These are phyloP conservation scores for Discostella stelligera DNA, from an alignment of 352 stramenopile genomes.

Conservation along the genomic window DNA sequence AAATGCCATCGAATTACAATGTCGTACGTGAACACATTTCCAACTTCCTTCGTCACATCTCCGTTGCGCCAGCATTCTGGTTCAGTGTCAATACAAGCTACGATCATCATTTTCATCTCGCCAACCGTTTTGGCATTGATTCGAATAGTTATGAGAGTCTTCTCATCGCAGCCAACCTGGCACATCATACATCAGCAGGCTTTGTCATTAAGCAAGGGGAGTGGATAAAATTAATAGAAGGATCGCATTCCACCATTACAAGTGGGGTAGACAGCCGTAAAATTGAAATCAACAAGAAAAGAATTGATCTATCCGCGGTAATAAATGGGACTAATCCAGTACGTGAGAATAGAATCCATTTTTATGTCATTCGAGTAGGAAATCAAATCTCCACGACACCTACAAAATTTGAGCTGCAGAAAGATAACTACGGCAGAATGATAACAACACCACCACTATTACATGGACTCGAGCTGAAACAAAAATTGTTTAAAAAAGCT, in stretches of 20 bases:
- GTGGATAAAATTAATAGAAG: no score
- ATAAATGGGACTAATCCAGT: no score
- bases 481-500: background rate
- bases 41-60: background rate
- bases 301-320: no score
- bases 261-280: no score
- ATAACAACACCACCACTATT: background rate
- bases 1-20: no score
- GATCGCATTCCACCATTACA: no score
- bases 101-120: conserved; percentile 3
- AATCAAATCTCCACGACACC: no score
- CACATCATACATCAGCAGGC: no score
- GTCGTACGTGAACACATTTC: conserved; percentile 7
- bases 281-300: no score
- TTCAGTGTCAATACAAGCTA: conserved; percentile 9
- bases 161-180: background rate
- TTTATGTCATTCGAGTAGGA: no score
- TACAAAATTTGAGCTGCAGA: background rate
- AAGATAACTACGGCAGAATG: background rate
- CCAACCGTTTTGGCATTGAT: background rate
- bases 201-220: no score
- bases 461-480: background rate
- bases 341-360: no score
- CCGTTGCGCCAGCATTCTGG: background rate
- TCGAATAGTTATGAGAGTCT: background rate